These are phyloP conservation scores for Ambrosia artemisiifolia DNA, from an alignment of 129 eudicot genomes.

Conservation along the genomic window DNA sequence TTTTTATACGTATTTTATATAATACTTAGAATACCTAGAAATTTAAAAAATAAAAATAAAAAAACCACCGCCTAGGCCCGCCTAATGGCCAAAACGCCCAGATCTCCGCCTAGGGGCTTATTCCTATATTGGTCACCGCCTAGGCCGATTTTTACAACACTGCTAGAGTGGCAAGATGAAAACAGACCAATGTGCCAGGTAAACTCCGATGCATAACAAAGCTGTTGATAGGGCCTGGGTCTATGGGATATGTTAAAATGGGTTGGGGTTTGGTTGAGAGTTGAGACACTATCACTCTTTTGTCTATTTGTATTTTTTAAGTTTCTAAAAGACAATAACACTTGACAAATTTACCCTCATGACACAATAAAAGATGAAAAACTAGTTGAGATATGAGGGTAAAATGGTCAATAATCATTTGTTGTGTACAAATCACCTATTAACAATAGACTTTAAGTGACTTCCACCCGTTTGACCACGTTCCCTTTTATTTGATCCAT, in stretches of 20 bases:
- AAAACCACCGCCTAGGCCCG: too few relatives aligned
- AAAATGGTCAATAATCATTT: background rate
- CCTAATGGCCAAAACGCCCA: too few relatives aligned
- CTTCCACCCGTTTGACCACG: background rate
- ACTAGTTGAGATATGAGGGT: background rate
- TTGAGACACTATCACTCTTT: background rate
- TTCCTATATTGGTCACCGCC: too few relatives aligned
- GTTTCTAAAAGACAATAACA: background rate
- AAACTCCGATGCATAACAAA: too few relatives aligned
- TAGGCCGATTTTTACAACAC: too few relatives aligned
- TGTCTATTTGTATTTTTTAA: background rate
- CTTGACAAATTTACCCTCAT: background rate
- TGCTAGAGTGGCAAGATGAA: background rate
- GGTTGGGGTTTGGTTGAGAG: background rate
- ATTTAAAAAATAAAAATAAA: too few relatives aligned
- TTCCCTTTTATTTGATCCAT: background rate
- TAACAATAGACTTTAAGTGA: background rate
- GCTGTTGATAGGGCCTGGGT: too few relatives aligned
- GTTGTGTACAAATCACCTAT: background rate
- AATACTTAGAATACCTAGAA: too few relatives aligned
- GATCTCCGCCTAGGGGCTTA: too few relatives aligned
- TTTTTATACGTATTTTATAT: too few relatives aligned
- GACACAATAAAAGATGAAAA: background rate
- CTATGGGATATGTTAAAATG: background rate
- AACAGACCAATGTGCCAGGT: too few relatives aligned